Conservation (phyloP, 768 basidiomycete genomes). For the Gyrodon lividus region DNA sequence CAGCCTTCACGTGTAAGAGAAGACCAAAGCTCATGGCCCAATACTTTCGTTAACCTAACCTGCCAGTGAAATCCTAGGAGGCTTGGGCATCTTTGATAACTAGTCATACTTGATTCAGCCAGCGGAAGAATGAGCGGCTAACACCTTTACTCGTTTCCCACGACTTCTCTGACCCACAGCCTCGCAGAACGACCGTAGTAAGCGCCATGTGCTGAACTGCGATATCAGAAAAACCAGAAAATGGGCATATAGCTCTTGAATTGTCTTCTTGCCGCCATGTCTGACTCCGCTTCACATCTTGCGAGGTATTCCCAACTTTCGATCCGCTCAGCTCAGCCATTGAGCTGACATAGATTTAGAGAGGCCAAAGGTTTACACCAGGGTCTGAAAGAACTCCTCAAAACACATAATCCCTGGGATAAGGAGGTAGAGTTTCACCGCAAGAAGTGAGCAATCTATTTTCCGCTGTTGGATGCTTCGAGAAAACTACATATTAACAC, state of each 20-base stretch:
- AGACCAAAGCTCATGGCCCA: too few species aligned
- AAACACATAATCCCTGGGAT: constrained; percentile 75
- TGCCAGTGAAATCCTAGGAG: too few species aligned
- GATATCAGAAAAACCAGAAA: constrained; percentile 15
- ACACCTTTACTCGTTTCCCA: constrained; percentile 30
- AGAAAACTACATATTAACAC: constrained; percentile 8
- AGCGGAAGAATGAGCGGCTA: too few species aligned
- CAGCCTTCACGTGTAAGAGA: too few species aligned
- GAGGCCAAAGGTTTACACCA: constrained; percentile 79
- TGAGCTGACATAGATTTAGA: constrained; percentile 38
- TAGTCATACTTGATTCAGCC: too few species aligned
- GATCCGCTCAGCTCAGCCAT: not conserved
- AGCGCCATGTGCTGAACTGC: constrained; percentile 11
- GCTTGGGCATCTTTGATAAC: too few species aligned
- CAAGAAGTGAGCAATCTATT: constrained; percentile 63
- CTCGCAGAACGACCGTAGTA: not conserved
- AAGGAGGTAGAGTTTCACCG: constrained; percentile 84
- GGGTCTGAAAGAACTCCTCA: constrained; percentile 72
- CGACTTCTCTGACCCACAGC: constrained; percentile 11
- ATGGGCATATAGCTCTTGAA: constrained; percentile 23
- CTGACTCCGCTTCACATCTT: constrained; percentile 40
- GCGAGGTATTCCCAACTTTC: constrained; percentile 29
- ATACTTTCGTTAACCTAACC: too few species aligned
- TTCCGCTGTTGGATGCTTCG: constrained; percentile 2
- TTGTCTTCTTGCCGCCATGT: constrained; percentile 31